Base-by-base conservation (phyloP, 805 yeast species). In the Nakazawaea sp. region DNA sequence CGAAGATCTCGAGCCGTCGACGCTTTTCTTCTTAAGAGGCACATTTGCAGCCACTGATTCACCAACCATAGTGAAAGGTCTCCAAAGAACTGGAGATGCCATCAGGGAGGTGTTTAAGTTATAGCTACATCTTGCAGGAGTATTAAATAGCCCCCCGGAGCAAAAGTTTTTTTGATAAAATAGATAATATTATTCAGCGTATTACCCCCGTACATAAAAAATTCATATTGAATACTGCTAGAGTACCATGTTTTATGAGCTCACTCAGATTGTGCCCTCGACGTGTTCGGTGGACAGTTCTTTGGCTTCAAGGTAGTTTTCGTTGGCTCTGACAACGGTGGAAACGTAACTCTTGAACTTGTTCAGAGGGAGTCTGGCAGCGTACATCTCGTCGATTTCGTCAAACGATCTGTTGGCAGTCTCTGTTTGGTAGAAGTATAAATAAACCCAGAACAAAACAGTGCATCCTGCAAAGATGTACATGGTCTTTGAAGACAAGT, bases 21-120 rank as follows among this genome's bases (percentile, higher is more conserved):
- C 30, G 8, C 35, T 19, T 8, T 51, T 50, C 21, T 59, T 60
- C 11, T 58, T 54, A 40, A 45, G 64, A 31, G 62, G 60, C 2
- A 52, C 62, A 3, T 58, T 45, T 33, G 50, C 62, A 0, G 53
- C 47, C 35, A 58, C 58, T 23, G 26, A 23, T 23, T 8, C 26
- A 8, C 11, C 26, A 9, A 23, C 26, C 26, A 23, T 23, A 8
- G 26, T 12, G 11, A 23, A 23, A 12, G 26, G 26, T 9, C 12
- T 23, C 26, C 11, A 23, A 23, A 23, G 26, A 23, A 23, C 12
- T 12, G 26, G 26, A 9, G 26, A 23, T 23, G 26, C 26, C 12
- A 23, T 23, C 12, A 23, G 26, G 12, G 26, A 23, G 12, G 26
- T 23, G 12, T 23, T 9, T 12, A 23, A 23, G 26, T n/a, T n/a